phyloP scores from a whole-genome alignment of 2,329 filamentous ascomycete genomes.

The Chaetomiaceae sp. region DNA sequence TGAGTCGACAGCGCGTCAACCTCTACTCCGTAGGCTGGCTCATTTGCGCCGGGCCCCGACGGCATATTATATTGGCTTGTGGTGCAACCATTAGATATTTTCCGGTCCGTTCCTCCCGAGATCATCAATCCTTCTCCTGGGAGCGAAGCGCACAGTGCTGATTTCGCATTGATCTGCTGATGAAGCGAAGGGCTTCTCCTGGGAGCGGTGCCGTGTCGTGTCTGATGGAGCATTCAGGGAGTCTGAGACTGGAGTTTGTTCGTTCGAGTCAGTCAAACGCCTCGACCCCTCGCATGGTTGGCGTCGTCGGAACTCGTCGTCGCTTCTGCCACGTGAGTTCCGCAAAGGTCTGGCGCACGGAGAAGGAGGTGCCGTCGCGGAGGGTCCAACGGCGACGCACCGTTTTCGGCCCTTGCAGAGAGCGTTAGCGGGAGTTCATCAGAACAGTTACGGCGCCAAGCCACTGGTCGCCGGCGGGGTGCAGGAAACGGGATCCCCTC shows the following conservation, averaged over 20 bases:
- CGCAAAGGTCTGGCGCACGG: not conserved
- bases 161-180: not conserved
- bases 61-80: slow-evolving; percentile 14
- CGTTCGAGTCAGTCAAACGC: too few relatives aligned
- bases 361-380: slow-evolving; percentile 4
- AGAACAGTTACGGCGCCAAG: slow-evolving; percentile 13
- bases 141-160: not conserved
- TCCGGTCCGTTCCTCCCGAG: slow-evolving; percentile 12
- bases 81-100: slow-evolving; percentile 16
- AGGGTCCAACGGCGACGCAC: slow-evolving; percentile 9
- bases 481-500: slow-evolving; percentile 18
- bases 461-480: slow-evolving; percentile 16
- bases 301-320: too few relatives aligned
- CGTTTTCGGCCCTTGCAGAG: slow-evolving; percentile 7
- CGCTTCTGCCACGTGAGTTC: not conserved
- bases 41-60: slow-evolving; percentile 7
- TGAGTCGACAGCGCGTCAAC: too few relatives aligned
- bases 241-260: too few relatives aligned
- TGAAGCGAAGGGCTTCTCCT: not conserved
- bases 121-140: not conserved
- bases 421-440: not conserved
- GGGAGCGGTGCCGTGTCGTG: too few relatives aligned
- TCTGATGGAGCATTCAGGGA: too few relatives aligned
- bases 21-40: not conserved
- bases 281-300: too few relatives aligned